A percentile compares a stretch with the other conserved stretches of the same genome.
phyloP scores from a whole-genome alignment of 2,329 filamentous ascomycete species.

The Plectosphaerella sp. region DNA sequence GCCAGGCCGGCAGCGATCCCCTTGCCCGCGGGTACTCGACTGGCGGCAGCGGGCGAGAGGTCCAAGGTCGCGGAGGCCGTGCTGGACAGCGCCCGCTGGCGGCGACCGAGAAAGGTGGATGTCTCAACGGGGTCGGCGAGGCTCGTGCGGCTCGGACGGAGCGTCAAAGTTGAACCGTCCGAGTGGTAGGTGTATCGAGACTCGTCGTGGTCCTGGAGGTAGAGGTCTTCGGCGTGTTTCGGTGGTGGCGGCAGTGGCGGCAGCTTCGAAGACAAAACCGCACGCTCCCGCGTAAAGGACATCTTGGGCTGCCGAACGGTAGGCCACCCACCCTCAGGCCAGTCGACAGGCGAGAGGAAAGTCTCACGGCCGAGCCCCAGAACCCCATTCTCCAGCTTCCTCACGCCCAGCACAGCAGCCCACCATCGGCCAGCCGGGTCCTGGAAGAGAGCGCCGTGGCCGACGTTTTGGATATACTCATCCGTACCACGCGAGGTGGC shows the following conservation, averaged over 20 bases:
- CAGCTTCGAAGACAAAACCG: neutral
- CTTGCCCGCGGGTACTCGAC: neutral
- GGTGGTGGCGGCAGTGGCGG: too few relatives aligned
- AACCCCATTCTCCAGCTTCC: slow-evolving; percentile 25
- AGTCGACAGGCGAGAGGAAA: slow-evolving; percentile 30
- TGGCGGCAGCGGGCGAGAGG: neutral
- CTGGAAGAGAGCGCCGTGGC: slow-evolving; percentile 52
- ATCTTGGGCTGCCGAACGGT: neutral
- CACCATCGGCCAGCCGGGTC: slow-evolving; percentile 36
- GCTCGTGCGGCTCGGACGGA: neutral
- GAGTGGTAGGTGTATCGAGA: neutral
- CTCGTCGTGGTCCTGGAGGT: slow-evolving; percentile 1
- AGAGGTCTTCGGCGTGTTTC: neutral
- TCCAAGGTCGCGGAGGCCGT: neutral
- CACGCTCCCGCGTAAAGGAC: neutral
- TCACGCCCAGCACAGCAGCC: slow-evolving; percentile 29
- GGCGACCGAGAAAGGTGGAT: neutral
- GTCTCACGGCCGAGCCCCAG: slow-evolving; percentile 32
- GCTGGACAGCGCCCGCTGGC: neutral
- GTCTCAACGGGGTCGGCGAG: neutral
- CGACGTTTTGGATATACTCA: slow-evolving; percentile 43
- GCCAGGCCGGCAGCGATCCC: neutral
- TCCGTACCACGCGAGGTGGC: slow-evolving; percentile 37
- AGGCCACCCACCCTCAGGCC: slow-evolving; percentile 17
- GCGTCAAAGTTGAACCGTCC: neutral